Evolutionary conservation across 306 rosid species (phyloP), one percentile per base, ranked within the genome.

Genomic region (Prunus mira): DNA sequence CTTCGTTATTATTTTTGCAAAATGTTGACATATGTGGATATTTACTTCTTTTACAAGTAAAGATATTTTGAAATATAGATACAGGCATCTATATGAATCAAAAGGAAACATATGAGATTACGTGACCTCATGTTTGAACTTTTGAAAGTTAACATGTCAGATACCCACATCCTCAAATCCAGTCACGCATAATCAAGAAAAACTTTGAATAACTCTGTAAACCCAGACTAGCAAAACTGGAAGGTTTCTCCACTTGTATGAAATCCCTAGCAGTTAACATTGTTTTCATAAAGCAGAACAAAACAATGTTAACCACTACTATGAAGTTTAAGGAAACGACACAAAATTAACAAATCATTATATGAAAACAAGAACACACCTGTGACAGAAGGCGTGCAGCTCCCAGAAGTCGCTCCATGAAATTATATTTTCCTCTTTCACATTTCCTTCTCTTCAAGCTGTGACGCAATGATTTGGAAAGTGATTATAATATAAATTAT

Each of bases 361-460:
- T 55, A n/a, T 47, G 66, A 81, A 76, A 47, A 43, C 22, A 71
- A 58, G 58, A 56, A 58, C 4, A 2, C 69, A 95, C 98, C 98
- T 88, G 86, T 17, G 87, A 82, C 22, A 92, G 82, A 70, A 95
- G 76, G 27, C 93, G 90, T 62, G 92, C 91, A 75, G 88, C 92
- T 82, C 97, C 98, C 56, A 89, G 52, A 78, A 94, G 88, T 64
- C 86, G 89, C 70, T 94, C 98, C 96, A 92, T 70, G 76, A 94
- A 92, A 80, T 88, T 89, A 72, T 80, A 76, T 57, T 80, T 89
- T 69, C 85, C 91, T 78, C 79, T 68, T 30, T 88, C 82, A 69
- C 87, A 84, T 84, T 90, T 95, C 78, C 93, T 86, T 86, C 89
- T 88, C 83, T 95, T 95, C 84, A 92, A 90, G 77, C 97, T 95